These are phyloP conservation scores for Pichia nanzhaoensis DNA, from an alignment of 805 yeast genomes.

Conservation along the genomic window DNA sequence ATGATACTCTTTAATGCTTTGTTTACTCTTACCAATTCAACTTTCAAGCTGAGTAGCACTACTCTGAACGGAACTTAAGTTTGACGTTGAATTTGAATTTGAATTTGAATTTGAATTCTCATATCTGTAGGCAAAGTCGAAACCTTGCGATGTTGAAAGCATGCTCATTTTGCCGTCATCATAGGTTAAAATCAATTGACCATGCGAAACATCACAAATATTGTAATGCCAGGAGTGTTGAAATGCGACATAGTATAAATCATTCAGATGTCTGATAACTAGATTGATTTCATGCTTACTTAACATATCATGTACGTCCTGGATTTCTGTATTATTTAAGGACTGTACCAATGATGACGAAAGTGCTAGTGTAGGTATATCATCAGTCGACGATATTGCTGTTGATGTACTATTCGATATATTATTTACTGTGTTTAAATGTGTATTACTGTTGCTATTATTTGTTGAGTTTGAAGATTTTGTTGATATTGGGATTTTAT, in stretches of 20 bases:
- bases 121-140: slow-evolving; percentile 49
- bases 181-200: slow-evolving; percentile 35
- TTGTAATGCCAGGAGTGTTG: slow-evolving; percentile 76
- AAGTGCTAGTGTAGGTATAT: slow-evolving; percentile 26
- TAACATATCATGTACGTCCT: slow-evolving; percentile 36
- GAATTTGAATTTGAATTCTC: neutral
- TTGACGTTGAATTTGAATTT: neutral
- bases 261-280: slow-evolving; percentile 45
- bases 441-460: neutral
- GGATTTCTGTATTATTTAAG: slow-evolving; percentile 30
- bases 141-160: slow-evolving; percentile 53
- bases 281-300: slow-evolving; percentile 36
- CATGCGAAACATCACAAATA: slow-evolving; percentile 54
- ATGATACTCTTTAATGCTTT: too few species aligned
- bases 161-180: slow-evolving; percentile 34
- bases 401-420: neutral
- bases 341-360: slow-evolving; percentile 16
- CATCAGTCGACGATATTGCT: slow-evolving; percentile 18
- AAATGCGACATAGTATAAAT: slow-evolving; percentile 55
- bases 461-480: slow-evolving; percentile 16
- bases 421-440: neutral
- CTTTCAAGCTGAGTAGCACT: too few species aligned
- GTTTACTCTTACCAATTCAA: too few species aligned
- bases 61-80: neutral
- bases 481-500: slow-evolving; percentile 49